phyloP scores from a whole-genome alignment of 2,329 filamentous ascomycete species.

The Uncinocarpus reesii region DNA sequence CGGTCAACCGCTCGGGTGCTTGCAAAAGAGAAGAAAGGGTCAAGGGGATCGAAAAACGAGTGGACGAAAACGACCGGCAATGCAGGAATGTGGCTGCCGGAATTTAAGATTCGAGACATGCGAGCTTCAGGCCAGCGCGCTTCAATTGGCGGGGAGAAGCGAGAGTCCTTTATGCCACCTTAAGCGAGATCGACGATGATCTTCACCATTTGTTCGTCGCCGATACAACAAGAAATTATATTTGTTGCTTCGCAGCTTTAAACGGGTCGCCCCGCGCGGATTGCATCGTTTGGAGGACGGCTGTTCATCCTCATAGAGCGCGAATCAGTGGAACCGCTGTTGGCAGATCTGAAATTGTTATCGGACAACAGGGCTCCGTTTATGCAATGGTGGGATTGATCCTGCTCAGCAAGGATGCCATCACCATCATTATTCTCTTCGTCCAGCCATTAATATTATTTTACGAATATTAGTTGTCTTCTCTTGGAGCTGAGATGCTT shows the following conservation, averaged over 20 bases:
- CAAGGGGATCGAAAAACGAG: not conserved
- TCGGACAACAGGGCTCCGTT: no score
- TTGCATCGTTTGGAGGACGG: not conserved
- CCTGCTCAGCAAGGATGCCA: no score
- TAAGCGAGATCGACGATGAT: slow-evolving; percentile 10
- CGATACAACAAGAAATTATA: no score
- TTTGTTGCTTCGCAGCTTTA: not conserved
- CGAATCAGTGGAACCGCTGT: slow-evolving; percentile 5
- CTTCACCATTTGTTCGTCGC: not conserved
- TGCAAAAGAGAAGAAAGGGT: not conserved
- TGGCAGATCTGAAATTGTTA: not conserved
- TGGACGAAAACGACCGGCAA: no score
- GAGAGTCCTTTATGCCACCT: not conserved
- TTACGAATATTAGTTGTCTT: no score
- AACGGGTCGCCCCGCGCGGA: slow-evolving; percentile 1
- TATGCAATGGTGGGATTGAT: no score
- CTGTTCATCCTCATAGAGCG: not conserved
- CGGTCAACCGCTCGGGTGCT: not conserved
- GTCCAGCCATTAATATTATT: no score
- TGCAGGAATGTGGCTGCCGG: not conserved
- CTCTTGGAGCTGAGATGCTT: not conserved
- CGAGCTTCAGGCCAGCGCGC: not conserved
- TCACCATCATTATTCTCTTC: no score
- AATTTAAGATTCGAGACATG: not conserved
- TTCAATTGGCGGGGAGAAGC: slow-evolving; percentile 7